A percentile compares a stretch with the other conserved stretches of the same genome.
These are phyloP conservation scores for Yamadazyma atmosphaerica DNA, from an alignment of 1,139 yeast species.

Conservation along the genomic window DNA sequence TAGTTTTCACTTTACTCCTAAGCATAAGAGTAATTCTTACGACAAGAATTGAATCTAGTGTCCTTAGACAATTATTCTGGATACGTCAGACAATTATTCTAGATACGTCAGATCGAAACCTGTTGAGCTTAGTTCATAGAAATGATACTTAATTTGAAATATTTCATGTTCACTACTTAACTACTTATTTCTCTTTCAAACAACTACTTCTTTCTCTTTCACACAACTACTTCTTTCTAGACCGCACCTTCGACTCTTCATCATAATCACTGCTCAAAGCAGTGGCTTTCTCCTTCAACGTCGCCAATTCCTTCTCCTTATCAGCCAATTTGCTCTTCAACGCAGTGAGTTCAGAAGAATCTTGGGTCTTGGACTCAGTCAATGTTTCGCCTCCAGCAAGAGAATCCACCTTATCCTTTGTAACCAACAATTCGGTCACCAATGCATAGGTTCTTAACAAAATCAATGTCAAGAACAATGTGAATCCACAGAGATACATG, in stretches of 20 bases:
- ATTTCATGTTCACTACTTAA: too few species aligned
- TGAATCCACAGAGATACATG: conserved; percentile 94
- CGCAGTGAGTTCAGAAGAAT: conserved; percentile 40
- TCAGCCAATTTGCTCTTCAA: conserved; percentile 57
- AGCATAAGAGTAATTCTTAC: conserved; percentile 89
- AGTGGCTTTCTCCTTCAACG: conserved; percentile 70
- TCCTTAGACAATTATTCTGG: too few species aligned
- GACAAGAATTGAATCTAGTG: too few species aligned
- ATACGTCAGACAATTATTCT: too few species aligned
- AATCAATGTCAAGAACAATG: conserved; percentile 83
- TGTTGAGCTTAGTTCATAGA: too few species aligned
- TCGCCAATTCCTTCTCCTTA: conserved; percentile 63
- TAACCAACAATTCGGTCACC: conserved; percentile 69
- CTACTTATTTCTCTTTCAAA: too few species aligned
- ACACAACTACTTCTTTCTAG: conserved; percentile 9
- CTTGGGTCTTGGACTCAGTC: conserved; percentile 17
- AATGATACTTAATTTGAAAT: too few species aligned
- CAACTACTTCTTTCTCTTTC: too few species aligned
- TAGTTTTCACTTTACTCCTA: conserved; percentile 79
- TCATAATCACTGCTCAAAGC: conserved; percentile 64
- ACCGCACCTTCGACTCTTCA: conserved; percentile 4
- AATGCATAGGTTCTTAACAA: conserved; percentile 83
- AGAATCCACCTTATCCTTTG: conserved; percentile 63
- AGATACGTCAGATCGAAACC: too few species aligned
- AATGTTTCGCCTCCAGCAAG: conserved; percentile 24